Base-by-base conservation (phyloP, 352 stramenopile genomes). In the Phytophthora boehmeriae region DNA sequence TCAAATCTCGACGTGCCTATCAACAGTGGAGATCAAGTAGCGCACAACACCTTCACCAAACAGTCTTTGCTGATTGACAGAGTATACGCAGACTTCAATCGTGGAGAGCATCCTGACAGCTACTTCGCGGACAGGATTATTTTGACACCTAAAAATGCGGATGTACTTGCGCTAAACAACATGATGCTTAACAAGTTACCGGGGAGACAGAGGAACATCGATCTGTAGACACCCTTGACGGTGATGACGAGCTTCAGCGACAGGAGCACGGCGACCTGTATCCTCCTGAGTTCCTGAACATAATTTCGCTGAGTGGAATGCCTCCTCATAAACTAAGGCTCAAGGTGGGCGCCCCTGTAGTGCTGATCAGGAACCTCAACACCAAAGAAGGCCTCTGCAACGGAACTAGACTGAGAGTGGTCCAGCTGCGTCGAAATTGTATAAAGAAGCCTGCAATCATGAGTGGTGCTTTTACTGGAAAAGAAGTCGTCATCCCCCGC, bases 291-390 rank as follows among this genome's bases (percentile, higher is more conserved):
- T n/a, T n/a, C n/a, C n/a, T n/a, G n/a, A n/a, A n/a, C n/a, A n/a
- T n/a, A n/a, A n/a, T 52, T 5, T 52, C 41, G 1, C 17, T 52
- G 2, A 59, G 39, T 25, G 52, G 41, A 1, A 59, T 59, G 19
- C 52, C 52, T 16, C 53, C 53, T 11, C 53, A 51, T 25, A 53
- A 52, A n/a, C 30, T 60, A 2, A 53, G 9, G 2, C 42, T 60
- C 2, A 57, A 60, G 34, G n/a, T 39, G 1, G 22, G 2, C 4
- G 14, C 42, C 4, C 41, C 30, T 0, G 19, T 59, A 2, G 45
- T 45, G 35, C 35, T 42, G 13, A 42, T 42, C 4, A n/a, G 41
- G 11, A 60, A 60, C 19, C 20, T 60, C 1, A 60, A 53, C 14
- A 52, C 42, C 5, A 53, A 53, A 5, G 20, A 27, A 6, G 53